Base-by-base conservation (phyloP, 106 monocot genomes). In the Iris macrosiphon region DNA sequence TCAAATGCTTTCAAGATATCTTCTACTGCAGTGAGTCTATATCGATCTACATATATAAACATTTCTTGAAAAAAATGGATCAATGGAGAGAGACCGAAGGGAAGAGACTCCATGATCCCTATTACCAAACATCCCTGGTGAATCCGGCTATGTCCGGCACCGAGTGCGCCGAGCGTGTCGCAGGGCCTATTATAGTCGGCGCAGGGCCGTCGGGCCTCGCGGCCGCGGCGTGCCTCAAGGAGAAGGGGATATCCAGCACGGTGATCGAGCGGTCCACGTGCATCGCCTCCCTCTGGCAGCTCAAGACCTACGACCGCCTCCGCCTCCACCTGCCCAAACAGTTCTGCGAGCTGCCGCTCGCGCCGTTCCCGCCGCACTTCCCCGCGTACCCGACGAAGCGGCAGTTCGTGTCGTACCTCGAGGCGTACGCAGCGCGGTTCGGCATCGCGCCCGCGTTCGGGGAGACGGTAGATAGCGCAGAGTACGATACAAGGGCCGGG, bases 261-360 rank as follows among this genome's bases (percentile, higher is more conserved):
- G 17, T 62, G 20, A 31, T 62, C 33, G 62, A 62, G 62, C 49
- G 62, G 14, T 31, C 47, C 49, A 13, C 33, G 37, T 62, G 62
- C 47, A 49, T 62, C 47, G 62, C 48, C 4, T 62, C 62, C 13
- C 62, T 62, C 3, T 62, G 62, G 62, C 62, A 49, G 62, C 62
- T 62, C 7, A 48, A 38, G 24, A 49, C 62, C 21, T 62, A 62
- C 49, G 62, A 49, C 62, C 49, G 62, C 47, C 62, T 62, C 16
- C 48, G 62, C 15, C 62, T 62, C 20, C 62, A 62, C 35, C 62
- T 62, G 14, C 62, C 62, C 25, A 62, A 62, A 21, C 12, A 26
- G 34, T 62, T 62, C 49, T 62, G 62, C 37, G 49, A 62, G 62
- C 62, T 62, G 11, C 62, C 62, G 7, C 37, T 62, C 24, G 23